phyloP scores from a whole-genome alignment of 2,329 filamentous ascomycete species.

The Cordyceps militaris region DNA sequence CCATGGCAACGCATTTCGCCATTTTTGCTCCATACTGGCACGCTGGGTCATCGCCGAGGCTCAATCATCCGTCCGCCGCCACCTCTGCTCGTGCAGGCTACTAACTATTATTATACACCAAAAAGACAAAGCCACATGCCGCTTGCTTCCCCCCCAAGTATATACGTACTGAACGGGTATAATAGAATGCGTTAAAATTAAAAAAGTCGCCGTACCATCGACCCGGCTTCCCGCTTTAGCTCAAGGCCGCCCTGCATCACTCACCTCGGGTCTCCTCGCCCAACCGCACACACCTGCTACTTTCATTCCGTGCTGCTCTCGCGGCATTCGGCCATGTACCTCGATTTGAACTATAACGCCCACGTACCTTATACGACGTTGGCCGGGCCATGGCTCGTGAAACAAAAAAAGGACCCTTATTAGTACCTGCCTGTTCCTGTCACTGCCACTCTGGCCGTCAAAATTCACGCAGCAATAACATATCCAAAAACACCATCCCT shows the following conservation, averaged over 20 bases:
- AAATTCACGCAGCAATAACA: background rate
- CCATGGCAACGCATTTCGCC: too few species aligned
- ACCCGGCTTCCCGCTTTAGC: background rate
- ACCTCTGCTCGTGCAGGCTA: background rate
- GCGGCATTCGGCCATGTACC: background rate
- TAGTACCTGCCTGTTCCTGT: background rate
- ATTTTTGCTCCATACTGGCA: background rate
- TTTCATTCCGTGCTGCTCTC: background rate
- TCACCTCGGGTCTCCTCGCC: too few species aligned
- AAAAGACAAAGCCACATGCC: background rate
- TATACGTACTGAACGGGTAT: background rate
- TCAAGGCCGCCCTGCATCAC: too few species aligned
- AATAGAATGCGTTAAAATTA: background rate
- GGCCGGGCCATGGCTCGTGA: background rate
- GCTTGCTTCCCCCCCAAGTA: background rate
- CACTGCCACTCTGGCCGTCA: background rate
- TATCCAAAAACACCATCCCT: background rate
- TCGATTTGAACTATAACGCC: background rate
- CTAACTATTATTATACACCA: background rate
- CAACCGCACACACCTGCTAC: too few species aligned
- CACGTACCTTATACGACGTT: background rate
- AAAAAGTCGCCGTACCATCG: background rate
- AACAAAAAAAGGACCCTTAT: background rate
- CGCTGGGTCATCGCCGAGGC: background rate
- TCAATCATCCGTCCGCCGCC: background rate